These are phyloP conservation scores for Erysimum cheiri DNA, from an alignment of 441 rosid genomes.

Conservation along the genomic window DNA sequence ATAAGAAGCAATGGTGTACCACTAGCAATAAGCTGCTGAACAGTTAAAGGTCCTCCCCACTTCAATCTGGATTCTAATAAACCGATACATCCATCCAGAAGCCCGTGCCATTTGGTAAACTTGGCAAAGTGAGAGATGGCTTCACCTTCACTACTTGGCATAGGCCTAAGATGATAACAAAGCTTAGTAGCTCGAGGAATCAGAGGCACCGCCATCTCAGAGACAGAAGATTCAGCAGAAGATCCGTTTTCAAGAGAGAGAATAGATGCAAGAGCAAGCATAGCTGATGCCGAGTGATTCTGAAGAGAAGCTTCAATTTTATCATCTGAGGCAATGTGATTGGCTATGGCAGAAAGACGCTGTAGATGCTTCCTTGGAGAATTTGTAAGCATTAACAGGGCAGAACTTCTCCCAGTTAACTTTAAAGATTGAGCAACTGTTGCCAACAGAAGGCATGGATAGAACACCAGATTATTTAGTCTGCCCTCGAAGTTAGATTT, in stretches of 20 bases:
- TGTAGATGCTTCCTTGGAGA: slow-evolving; percentile 83
- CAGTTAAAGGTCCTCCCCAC: slow-evolving; percentile 89
- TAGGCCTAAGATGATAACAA: slow-evolving; percentile 74
- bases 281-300: slow-evolving; percentile 83
- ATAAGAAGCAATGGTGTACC: slow-evolving; percentile 85
- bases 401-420: slow-evolving; percentile 85
- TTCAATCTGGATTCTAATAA: slow-evolving; percentile 84
- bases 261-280: slow-evolving; percentile 94
- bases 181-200: slow-evolving; percentile 89
- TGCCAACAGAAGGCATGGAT: slow-evolving; percentile 77
- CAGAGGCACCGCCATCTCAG: slow-evolving; percentile 83
- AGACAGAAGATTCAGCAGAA: slow-evolving; percentile 77
- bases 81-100: slow-evolving; percentile 94
- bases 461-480: slow-evolving; percentile 66
- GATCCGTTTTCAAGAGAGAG: slow-evolving; percentile 87
- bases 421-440: slow-evolving; percentile 86
- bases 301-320: slow-evolving; percentile 62
- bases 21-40: slow-evolving; percentile 85
- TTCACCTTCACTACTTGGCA: slow-evolving; percentile 53
- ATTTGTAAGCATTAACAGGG: slow-evolving; percentile 84
- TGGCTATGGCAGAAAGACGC: slow-evolving; percentile 83
- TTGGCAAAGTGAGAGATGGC: slow-evolving; percentile 39
- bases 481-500: slow-evolving; percentile 60
- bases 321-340: slow-evolving; percentile 70
- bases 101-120: slow-evolving; percentile 89